Conservation (phyloP, 345 rosid species). For the Populus davidiana region DNA sequence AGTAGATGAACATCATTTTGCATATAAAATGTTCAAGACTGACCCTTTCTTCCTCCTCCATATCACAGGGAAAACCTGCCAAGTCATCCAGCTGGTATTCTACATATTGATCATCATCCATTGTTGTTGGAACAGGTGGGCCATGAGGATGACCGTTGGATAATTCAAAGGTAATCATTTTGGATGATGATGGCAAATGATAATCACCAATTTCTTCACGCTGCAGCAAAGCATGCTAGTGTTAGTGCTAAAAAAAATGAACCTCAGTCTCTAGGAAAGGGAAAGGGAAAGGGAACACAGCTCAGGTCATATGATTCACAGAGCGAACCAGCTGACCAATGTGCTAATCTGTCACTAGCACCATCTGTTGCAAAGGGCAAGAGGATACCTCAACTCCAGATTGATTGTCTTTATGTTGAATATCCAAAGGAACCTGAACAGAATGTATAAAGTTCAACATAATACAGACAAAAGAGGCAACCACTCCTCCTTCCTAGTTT, state of each 20-base stretch:
- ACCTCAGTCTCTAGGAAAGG: not conserved
- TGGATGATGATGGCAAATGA: constrained; percentile 58
- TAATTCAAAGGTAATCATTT: constrained; percentile 83
- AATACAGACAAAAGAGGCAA: not conserved
- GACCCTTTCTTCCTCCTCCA: constrained; percentile 87
- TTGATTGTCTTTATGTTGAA: constrained; percentile 42
- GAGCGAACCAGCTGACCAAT: not conserved
- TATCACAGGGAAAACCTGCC: constrained; percentile 64
- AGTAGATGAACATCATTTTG: not conserved
- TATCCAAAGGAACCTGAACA: constrained; percentile 74
- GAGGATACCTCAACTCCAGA: constrained; percentile 50
- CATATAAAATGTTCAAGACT: constrained; percentile 8
- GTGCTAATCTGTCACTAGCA: not conserved
- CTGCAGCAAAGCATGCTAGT: constrained; percentile 37
- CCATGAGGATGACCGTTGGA: constrained; percentile 58
- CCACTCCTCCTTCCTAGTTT: not conserved
- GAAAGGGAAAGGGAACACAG: not conserved
- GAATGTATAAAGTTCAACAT: not conserved
- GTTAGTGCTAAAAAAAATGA: not conserved
- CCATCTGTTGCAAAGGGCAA: not conserved
- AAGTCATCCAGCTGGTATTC: constrained; percentile 83
- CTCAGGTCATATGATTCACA: not conserved
- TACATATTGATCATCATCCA: constrained; percentile 71
- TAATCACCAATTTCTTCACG: constrained; percentile 39
- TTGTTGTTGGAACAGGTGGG: constrained; percentile 49